Conservation (phyloP, 805 yeast genomes). For the Wickerhamiella nectarea region DNA sequence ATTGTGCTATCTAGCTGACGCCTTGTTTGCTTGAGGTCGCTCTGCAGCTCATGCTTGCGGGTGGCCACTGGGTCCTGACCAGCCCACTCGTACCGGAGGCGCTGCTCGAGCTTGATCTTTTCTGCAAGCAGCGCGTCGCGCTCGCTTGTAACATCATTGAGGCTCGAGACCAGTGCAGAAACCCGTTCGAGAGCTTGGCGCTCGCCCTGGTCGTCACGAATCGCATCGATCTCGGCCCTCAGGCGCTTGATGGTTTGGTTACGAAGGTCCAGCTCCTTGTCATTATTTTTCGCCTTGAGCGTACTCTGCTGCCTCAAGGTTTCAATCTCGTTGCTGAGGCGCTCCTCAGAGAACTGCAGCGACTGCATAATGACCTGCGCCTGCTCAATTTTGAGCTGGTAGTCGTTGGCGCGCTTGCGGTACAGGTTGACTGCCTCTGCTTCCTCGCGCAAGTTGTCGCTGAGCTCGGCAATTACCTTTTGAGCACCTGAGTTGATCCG, state of each 20-base stretch:
- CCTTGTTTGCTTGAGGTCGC: constrained; percentile 25
- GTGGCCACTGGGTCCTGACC: constrained; percentile 24
- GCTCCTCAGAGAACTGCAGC: constrained; percentile 47
- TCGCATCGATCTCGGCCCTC: constrained; percentile 5
- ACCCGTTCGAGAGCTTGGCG: constrained; percentile 30
- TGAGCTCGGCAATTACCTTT: constrained; percentile 28
- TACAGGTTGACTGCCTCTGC: constrained; percentile 45
- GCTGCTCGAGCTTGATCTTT: constrained; percentile 34
- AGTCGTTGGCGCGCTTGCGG: constrained; percentile 59
- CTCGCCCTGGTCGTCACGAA: constrained; percentile 2
- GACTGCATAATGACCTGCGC: constrained; percentile 62
- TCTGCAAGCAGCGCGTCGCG: constrained; percentile 46
- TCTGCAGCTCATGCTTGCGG: constrained; percentile 19
- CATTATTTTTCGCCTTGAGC: constrained; percentile 3
- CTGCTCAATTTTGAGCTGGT: constrained; percentile 55
- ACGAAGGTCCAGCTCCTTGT: constrained; percentile 7
- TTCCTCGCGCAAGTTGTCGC: constrained; percentile 44
- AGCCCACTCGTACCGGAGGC: constrained; percentile 32
- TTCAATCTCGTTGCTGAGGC: constrained; percentile 34
- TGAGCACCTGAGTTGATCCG: background rate
- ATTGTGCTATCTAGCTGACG: constrained; percentile 17
- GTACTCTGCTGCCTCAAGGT: constrained; percentile 10
- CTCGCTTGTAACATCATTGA: constrained; percentile 48
- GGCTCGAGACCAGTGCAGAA: constrained; percentile 40
- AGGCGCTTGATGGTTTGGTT: constrained; percentile 6